Evolutionary conservation across 345 rosid genomes (phyloP), one percentile per base, ranked within the genome.

Genomic region (Melaleuca quinquenervia): DNA sequence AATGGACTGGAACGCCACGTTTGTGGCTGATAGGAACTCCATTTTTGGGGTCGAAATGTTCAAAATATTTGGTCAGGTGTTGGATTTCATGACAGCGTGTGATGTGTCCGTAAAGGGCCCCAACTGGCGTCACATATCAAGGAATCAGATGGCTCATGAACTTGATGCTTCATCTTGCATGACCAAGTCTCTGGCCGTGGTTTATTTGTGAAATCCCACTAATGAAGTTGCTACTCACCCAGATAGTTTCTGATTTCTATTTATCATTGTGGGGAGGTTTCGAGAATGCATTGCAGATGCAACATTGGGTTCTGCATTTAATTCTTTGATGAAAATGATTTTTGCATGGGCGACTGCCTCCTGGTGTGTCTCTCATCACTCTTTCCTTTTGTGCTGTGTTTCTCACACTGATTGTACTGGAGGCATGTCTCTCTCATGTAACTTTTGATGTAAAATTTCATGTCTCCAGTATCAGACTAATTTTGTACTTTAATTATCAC

Each of bases 1-100:
- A n/a, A 96, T 97, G 98, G 99, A 97, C 89, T 97, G 98, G 99
- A 95, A 94, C 76, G 98, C 98, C n/a, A 88, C 92, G 48, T 97
- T 94, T 89, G 99, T 94, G 22, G 92, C 98, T 1, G 98, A 95
- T 86, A 89, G 88, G 87, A 91, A 92, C 90, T 84, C 90, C 70
- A 89, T 97, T 54, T 94, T 94, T 88, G 99, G 98, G 78, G 93
- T 96, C 75, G 99, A 96, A 91, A 96, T 96, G 99, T 96, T 96
- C 91, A 97, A 97, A 90, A 97, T 97, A 85, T 96, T 97, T 88
- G 99, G 99, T 56, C 98, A 97, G 88, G 93, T 93, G n/a, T 85
- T 97, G 92, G 93, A 95, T 86, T 97, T 97, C 92, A 88, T 91
- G 85, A 96, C 99, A 7, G 89, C 90, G 21, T 95, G 95, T 62